Evolutionary conservation across 768 basidiomycete genomes (phyloP).

Genomic region (Tubosaeta brunneosetosa): DNA sequence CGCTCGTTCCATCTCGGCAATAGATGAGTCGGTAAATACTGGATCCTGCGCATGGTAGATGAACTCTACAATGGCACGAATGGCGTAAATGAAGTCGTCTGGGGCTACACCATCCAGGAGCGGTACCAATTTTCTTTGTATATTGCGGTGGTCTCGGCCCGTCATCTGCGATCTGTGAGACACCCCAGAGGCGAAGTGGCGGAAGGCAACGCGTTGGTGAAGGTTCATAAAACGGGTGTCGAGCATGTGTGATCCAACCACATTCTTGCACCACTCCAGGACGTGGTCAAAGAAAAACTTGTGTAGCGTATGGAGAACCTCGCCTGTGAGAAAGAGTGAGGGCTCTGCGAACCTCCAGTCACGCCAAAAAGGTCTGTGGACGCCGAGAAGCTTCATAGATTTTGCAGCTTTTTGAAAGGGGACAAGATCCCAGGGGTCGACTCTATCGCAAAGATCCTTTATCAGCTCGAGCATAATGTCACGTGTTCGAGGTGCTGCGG

Average conservation of each 20-base stretch:
- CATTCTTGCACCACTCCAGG: no score
- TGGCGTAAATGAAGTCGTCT: not conserved
- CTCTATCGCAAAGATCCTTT: not conserved
- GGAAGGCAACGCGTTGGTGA: not conserved
- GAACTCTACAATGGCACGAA: conserved; percentile 23
- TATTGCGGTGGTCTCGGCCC: conserved; percentile 35
- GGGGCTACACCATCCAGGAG: not conserved
- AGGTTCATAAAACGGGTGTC: no score
- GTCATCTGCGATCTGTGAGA: conserved; percentile 39
- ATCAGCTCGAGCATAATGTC: conserved; percentile 1
- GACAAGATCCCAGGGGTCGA: conserved; percentile 23
- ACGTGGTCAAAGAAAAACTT: no score
- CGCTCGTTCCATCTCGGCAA: conserved; percentile 2
- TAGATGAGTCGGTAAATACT: conserved; percentile 10
- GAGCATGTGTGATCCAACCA: no score
- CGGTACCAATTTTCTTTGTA: conserved; percentile 32
- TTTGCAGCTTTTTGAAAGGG: conserved; percentile 14
- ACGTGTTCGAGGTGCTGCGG: not conserved
- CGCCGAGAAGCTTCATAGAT: no score
- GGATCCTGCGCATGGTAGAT: conserved; percentile 19
- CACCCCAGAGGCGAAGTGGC: conserved; percentile 37
- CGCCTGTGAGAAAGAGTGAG: no score
- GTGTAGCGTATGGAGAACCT: no score
- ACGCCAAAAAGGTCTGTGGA: no score
- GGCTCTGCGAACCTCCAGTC: no score